A percentile compares a stretch with the other conserved stretches of the same genome.
These are phyloP conservation scores for Hanseniaspora guilliermondii DNA, from an alignment of 805 yeast genomes.

Conservation along the genomic window DNA sequence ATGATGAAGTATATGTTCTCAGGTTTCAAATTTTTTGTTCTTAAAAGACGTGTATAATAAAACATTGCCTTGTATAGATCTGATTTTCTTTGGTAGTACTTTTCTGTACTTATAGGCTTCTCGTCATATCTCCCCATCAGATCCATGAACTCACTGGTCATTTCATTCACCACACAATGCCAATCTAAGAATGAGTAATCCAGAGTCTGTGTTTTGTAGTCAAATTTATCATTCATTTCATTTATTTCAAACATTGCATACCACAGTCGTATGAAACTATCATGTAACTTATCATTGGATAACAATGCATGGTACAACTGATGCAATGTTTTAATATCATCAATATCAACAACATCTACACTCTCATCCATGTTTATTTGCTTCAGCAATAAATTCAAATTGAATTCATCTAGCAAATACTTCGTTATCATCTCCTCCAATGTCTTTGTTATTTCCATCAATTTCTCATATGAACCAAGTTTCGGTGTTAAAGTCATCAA, in stretches of 20 bases:
- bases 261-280: constrained; percentile 1
- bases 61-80: background rate
- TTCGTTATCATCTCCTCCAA: background rate
- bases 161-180: constrained; percentile 1
- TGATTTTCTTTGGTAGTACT: background rate
- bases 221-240: background rate
- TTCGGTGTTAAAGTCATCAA: background rate
- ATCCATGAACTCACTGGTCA: constrained; percentile 1
- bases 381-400: background rate
- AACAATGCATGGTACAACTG: background rate
- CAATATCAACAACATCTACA: background rate
- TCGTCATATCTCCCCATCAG: background rate
- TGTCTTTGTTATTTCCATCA: background rate
- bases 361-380: background rate
- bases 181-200: background rate
- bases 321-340: background rate
- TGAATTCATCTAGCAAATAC: background rate
- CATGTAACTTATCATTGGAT: background rate
- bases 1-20: constrained; percentile 4
- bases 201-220: background rate
- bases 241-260: background rate
- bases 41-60: background rate
- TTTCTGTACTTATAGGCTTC: background rate
- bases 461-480: background rate
- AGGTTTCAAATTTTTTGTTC: background rate